phyloP scores from a whole-genome alignment of 768 basidiomycete species.

The Panaeolus papilionaceus region DNA sequence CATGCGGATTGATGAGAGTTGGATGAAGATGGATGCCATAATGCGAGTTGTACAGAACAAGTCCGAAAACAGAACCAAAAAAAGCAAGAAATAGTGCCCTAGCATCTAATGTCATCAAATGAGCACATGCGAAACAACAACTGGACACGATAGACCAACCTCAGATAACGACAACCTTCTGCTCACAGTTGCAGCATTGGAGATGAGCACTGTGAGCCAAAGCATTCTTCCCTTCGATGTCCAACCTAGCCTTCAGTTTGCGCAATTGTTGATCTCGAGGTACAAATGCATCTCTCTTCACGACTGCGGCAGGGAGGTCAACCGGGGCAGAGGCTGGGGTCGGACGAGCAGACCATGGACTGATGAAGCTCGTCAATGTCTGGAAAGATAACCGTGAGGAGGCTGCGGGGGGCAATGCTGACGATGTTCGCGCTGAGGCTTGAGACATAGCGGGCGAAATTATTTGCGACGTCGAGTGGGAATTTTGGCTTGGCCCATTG shows the following conservation, averaged over 20 bases:
- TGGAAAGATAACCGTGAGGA: conserved; percentile 64
- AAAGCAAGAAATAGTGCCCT: conserved; percentile 16
- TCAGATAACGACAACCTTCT: conserved; percentile 48
- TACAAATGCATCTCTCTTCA: conserved; percentile 47
- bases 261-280: conserved; percentile 71
- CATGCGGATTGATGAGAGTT: conserved; percentile 25
- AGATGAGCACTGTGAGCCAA: conserved; percentile 35
- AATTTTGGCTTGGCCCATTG: neutral
- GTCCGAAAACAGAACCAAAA: conserved; percentile 14
- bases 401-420: conserved; percentile 23
- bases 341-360: conserved; percentile 36
- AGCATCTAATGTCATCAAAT: neutral
- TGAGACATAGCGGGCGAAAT: neutral
- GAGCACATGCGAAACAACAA: neutral
- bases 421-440: neutral
- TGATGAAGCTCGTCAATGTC: conserved; percentile 63
- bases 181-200: conserved; percentile 46
- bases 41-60: conserved; percentile 16
- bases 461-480: conserved; percentile 11
- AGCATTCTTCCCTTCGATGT: conserved; percentile 40
- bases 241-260: conserved; percentile 62
- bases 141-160: conserved; percentile 31
- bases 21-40: conserved; percentile 30
- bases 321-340: conserved; percentile 9
- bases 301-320: conserved; percentile 1